Evolutionary conservation across 1,284 basidiomycete species (phyloP).

Genomic region (Takashimella tepidaria): DNA sequence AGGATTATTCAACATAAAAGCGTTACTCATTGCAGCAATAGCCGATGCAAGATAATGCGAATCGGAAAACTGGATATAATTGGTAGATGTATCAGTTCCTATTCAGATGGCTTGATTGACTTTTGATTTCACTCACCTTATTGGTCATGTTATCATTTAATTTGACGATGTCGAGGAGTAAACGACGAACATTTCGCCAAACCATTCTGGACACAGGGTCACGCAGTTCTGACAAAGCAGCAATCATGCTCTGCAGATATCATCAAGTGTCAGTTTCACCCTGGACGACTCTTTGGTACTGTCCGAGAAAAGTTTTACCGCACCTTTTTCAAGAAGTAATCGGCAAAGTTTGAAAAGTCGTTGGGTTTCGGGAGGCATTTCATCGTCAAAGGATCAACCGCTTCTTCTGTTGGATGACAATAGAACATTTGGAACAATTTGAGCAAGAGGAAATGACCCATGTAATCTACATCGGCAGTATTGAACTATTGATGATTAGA

Average conservation of each 20-base stretch:
- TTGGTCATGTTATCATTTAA: conserved; percentile 96
- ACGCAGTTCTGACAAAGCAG: conserved; percentile 32
- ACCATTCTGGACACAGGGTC: conserved; percentile 44
- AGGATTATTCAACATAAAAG: conserved; percentile 16
- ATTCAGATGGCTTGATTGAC: conserved; percentile 44
- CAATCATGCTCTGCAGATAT: conserved; percentile 25
- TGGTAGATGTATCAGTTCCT: conserved; percentile 1
- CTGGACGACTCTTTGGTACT: too few relatives aligned
- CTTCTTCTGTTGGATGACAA: conserved; percentile 80
- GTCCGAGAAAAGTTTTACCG: too few relatives aligned
- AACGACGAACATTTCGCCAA: conserved; percentile 79
- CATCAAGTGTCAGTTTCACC: too few relatives aligned
- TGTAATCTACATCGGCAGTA: conserved; percentile 39
- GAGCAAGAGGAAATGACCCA: conserved; percentile 92
- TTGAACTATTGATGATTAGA: too few relatives aligned
- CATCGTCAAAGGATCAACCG: conserved; percentile 73
- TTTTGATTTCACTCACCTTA: conserved; percentile 51
- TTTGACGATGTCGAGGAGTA: conserved; percentile 81
- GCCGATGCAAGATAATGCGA: conserved; percentile 84
- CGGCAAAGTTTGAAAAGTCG: conserved; percentile 83
- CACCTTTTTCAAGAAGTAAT: conserved; percentile 93
- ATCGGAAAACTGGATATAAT: conserved; percentile 66
- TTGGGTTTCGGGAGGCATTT: conserved; percentile 87
- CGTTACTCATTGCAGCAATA: conserved; percentile 68
- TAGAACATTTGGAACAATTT: conserved; percentile 86